Percentiles rank a stretch among this genome's conserved stretches.
Conservation (phyloP, 208 protist species). For the Acanthamoeba culbertsoni region DNA sequence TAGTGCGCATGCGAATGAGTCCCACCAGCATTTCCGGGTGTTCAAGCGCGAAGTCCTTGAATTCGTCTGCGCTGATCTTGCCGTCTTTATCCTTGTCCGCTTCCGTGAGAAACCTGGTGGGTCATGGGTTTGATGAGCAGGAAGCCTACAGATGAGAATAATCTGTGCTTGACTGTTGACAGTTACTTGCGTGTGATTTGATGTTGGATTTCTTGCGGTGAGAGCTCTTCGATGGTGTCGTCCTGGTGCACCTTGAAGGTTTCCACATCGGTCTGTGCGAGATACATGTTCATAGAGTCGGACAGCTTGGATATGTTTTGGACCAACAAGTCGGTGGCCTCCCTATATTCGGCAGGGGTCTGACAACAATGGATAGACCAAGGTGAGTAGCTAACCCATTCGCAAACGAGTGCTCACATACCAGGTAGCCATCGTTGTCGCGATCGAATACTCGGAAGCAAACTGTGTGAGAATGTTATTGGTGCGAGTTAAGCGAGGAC, state of each 20-base stretch:
- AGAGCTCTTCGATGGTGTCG: not conserved
- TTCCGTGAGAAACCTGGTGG: not conserved
- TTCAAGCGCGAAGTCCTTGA: not conserved
- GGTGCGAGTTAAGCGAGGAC: not conserved
- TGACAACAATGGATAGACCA: not conserved
- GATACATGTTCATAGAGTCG: not conserved
- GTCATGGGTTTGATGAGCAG: not conserved
- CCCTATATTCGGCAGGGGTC: slow-evolving; percentile 20
- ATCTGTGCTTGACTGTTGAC: too few species aligned
- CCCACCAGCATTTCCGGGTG: not conserved
- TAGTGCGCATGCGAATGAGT: not conserved
- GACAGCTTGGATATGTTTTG: not conserved
- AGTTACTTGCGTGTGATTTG: not conserved
- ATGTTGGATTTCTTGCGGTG: not conserved
- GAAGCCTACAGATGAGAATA: too few species aligned
- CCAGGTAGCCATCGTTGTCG: slow-evolving; percentile 7
- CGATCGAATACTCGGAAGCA: slow-evolving; percentile 17
- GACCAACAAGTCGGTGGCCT: not conserved
- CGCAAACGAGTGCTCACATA: not conserved
- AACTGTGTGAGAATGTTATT: not conserved
- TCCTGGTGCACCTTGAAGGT: not conserved
- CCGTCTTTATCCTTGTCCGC: not conserved
- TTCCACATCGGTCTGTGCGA: not conserved
- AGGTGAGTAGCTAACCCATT: not conserved
- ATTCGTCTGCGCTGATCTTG: not conserved